Evolutionary conservation across 345 rosid genomes (phyloP).

Genomic region (Mallotus nudiflorus): DNA sequence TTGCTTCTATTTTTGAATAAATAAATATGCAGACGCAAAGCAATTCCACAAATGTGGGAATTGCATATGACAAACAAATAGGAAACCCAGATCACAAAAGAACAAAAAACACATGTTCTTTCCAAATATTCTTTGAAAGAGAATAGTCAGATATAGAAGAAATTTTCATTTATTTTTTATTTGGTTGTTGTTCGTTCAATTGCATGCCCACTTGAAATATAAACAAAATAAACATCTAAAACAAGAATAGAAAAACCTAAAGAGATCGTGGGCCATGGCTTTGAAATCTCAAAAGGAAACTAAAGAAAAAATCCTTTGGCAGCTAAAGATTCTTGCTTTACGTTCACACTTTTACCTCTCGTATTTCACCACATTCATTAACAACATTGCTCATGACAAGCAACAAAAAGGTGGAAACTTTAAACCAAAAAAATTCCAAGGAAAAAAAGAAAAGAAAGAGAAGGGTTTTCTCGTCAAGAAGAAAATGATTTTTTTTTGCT

Average conservation of each 20-base stretch:
- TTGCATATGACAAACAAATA: slow-evolving; percentile 7
- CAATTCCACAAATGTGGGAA: slow-evolving; percentile 18
- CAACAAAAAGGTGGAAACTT: not conserved
- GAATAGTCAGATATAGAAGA: not conserved
- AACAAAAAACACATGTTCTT: slow-evolving; percentile 18
- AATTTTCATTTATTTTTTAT: too few relatives aligned
- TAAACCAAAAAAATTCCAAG: not conserved
- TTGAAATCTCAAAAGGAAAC: slow-evolving; percentile 42
- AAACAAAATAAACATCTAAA: not conserved
- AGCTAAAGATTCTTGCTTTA: slow-evolving; percentile 21
- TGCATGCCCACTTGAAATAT: not conserved
- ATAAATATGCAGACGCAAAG: slow-evolving; percentile 16
- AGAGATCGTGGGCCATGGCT: slow-evolving; percentile 75
- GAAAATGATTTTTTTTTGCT: slow-evolving; percentile 32
- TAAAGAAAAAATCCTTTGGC: slow-evolving; percentile 51
- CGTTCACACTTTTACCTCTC: not conserved
- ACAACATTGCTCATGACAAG: too few relatives aligned
- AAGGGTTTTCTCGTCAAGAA: slow-evolving; percentile 30
- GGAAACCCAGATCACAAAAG: slow-evolving; percentile 38
- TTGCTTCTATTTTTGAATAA: slow-evolving; percentile 23
- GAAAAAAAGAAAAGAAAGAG: slow-evolving; percentile 5
- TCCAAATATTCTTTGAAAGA: not conserved
- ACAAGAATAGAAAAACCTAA: slow-evolving; percentile 49
- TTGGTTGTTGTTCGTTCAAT: too few relatives aligned
- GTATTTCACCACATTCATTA: slow-evolving; percentile 1